Conservation (phyloP, 2,329 filamentous ascomycete species). For the Kalaharituber pfeilii region DNA sequence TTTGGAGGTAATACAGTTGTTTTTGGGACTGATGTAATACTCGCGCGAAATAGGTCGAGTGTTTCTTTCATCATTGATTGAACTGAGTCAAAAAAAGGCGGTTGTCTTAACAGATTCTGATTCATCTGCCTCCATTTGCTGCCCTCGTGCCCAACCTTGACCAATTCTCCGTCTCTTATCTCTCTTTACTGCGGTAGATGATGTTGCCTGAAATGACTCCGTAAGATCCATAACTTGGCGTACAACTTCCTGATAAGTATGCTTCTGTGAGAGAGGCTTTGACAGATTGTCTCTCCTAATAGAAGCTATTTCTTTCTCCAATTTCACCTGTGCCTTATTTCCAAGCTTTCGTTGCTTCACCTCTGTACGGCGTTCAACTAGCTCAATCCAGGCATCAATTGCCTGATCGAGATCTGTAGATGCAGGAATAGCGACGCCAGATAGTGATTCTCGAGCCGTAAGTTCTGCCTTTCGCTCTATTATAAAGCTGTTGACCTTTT, state of each 20-base stretch:
- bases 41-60: too few relatives aligned
- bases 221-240: neutral
- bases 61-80: too few relatives aligned
- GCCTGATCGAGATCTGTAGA: neutral
- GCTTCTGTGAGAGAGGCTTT: neutral
- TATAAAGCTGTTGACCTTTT: neutral
- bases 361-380: neutral
- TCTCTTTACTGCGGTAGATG: too few relatives aligned
- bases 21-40: too few relatives aligned
- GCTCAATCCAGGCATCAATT: neutral
- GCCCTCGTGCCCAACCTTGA: too few relatives aligned
- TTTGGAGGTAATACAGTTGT: too few relatives aligned
- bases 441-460: neutral
- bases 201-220: too few relatives aligned
- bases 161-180: too few relatives aligned
- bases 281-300: neutral
- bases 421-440: neutral
- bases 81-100: too few relatives aligned
- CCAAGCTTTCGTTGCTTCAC: neutral
- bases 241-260: neutral
- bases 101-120: too few relatives aligned
- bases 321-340: neutral
- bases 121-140: too few relatives aligned
- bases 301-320: neutral
- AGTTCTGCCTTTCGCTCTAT: neutral